These are phyloP conservation scores for Astrothelium subdiscretum DNA, from an alignment of 495 filamentous ascomycete genomes.

Conservation along the genomic window DNA sequence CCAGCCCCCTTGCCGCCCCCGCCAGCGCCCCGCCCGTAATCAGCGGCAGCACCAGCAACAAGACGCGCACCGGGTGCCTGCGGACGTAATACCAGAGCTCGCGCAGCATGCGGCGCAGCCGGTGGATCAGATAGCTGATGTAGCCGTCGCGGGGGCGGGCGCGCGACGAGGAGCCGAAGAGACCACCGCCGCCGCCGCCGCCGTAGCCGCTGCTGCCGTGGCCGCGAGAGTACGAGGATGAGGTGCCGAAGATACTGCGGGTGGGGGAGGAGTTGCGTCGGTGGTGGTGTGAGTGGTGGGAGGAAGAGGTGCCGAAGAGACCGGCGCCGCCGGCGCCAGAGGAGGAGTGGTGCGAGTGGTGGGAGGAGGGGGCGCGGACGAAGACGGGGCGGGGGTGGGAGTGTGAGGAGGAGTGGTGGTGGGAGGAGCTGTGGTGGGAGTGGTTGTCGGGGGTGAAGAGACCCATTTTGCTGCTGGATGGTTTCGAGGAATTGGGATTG, in stretches of 20 bases:
- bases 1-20: constrained; percentile 60
- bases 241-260: neutral
- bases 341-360: neutral
- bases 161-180: constrained; percentile 39
- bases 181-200: too few species aligned
- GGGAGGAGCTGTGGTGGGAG: constrained; percentile 6
- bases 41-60: constrained; percentile 69
- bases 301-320: constrained; percentile 3
- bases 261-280: neutral
- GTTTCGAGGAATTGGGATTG: neutral
- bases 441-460: constrained; percentile 16
- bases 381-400: constrained; percentile 11
- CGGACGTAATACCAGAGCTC: constrained; percentile 66
- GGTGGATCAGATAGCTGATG: constrained; percentile 52
- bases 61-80: constrained; percentile 70
- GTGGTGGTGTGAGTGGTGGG: neutral
- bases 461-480: constrained; percentile 10
- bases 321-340: neutral
- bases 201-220: constrained; percentile 5
- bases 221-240: constrained; percentile 3
- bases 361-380: constrained; percentile 9
- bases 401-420: constrained; percentile 4
- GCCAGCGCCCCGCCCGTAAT: constrained; percentile 66
- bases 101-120: constrained; percentile 60
- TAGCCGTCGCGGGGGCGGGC: constrained; percentile 60